Conservation (phyloP, 805 yeast species). For the Saccharomycopsis sp. region DNA sequence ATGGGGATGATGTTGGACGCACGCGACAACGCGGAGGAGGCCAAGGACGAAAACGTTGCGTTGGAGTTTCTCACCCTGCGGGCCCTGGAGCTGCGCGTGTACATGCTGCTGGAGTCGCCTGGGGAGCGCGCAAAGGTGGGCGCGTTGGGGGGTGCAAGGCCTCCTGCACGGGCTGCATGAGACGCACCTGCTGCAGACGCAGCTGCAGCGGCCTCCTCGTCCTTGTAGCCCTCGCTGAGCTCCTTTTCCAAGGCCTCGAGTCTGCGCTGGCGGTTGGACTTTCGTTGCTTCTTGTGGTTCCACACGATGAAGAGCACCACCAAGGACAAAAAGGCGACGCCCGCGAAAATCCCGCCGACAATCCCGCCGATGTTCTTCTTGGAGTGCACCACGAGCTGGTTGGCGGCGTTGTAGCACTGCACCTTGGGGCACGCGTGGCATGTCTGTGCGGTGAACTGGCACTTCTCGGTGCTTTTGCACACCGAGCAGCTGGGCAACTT, state of each 20-base stretch:
- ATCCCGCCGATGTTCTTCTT: conserved; percentile 21
- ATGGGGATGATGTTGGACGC: conserved; percentile 87
- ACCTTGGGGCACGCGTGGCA: not conserved
- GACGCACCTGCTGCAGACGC: not conserved
- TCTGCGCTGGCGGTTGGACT: conserved; percentile 12
- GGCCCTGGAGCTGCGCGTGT: not conserved
- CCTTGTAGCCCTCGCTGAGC: conserved; percentile 6
- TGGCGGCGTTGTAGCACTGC: not conserved
- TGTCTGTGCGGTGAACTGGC: not conserved
- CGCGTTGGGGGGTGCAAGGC: not conserved
- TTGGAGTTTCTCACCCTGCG: conserved; percentile 8
- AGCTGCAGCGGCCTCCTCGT: conserved; percentile 7
- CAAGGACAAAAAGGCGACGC: conserved; percentile 12
- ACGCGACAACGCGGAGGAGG: conserved; percentile 64
- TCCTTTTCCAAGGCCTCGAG: conserved; percentile 20
- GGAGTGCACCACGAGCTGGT: not conserved
- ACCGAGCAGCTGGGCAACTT: not conserved
- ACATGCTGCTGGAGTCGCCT: conserved; percentile 8
- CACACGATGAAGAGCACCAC: conserved; percentile 17
- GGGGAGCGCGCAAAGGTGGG: not conserved
- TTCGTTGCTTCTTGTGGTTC: conserved; percentile 17
- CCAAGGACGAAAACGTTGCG: conserved; percentile 28
- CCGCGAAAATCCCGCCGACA: conserved; percentile 20
- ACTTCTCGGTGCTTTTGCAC: not conserved
- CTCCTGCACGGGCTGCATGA: not conserved